A percentile compares a stretch with the other conserved stretches of the same genome.
These are phyloP conservation scores for Aspergillus hortae DNA, from an alignment of 2,329 filamentous ascomycete genomes.

Conservation along the genomic window DNA sequence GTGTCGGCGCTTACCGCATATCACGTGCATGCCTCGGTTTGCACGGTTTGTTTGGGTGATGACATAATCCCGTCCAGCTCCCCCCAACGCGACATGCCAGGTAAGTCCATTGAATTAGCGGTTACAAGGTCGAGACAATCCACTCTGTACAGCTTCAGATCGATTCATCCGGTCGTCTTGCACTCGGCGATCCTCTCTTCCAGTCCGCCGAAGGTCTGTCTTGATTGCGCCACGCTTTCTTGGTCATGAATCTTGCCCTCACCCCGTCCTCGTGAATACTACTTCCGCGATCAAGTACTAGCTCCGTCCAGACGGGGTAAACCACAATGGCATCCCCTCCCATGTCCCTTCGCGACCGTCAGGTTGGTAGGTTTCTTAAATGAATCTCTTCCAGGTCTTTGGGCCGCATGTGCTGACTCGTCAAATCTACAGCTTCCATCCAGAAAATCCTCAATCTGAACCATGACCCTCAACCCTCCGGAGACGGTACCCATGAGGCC, in stretches of 20 bases:
- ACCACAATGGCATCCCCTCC: constrained; percentile 52
- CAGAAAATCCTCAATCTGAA: constrained; percentile 96
- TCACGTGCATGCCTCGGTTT: constrained; percentile 15
- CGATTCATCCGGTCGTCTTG: too few relatives aligned
- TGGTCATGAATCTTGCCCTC: constrained; percentile 19
- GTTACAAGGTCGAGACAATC: too few relatives aligned
- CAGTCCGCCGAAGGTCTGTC: background rate
- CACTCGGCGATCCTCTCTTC: background rate
- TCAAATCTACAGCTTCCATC: constrained; percentile 66
- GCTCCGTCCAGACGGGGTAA: background rate
- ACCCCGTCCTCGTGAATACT: constrained; percentile 13
- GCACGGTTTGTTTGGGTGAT: constrained; percentile 16
- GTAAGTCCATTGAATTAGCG: too few relatives aligned
- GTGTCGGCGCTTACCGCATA: constrained; percentile 4
- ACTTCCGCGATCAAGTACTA: constrained; percentile 5
- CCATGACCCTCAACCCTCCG: constrained; percentile 56
- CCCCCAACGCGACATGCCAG: too few relatives aligned
- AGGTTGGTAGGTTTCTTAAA: constrained; percentile 58
- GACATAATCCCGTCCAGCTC: too few relatives aligned
- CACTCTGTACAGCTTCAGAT: too few relatives aligned
- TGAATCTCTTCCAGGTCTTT: background rate
- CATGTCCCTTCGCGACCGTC: constrained; percentile 65
- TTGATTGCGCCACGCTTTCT: constrained; percentile 1
- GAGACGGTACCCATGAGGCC: constrained; percentile 60
- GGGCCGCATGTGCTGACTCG: background rate